Base-by-base conservation (phyloP, 495 filamentous ascomycete species). In the Staphylotrichum tortipilum region DNA sequence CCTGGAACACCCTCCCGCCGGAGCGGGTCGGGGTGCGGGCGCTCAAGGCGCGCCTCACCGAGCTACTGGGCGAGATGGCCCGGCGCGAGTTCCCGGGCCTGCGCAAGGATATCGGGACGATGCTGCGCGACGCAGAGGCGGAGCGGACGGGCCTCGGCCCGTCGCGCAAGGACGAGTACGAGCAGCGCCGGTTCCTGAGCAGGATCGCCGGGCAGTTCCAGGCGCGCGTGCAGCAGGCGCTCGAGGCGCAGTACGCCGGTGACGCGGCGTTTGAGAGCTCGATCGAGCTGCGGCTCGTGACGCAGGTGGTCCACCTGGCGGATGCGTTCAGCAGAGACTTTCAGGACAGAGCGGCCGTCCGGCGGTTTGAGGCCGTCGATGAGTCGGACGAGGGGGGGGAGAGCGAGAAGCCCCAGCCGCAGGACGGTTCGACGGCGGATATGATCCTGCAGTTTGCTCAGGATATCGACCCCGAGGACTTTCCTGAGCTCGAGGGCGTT, bases 1-100 rank as follows among this genome's bases (percentile, higher is more conserved):
- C 53, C 53, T 83, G 78, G 77, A 65, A 54, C 23, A 49, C 49
- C 7, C 47, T 82, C 4, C 56, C 59, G 1, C 50, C 60, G 19
- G 75, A 76, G 26, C 56, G 69, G 8, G 71, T 74, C 34, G 80
- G 81, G 0, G 69, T 81, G 15, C 34, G 50, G 1, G 66, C 79
- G 0, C 57, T 85, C 3, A 66, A 60, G 40, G 42, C 43, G 7
- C 70, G 69, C 3, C 60, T 81, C 0, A 46, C 60, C 1, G 63
- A 70, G 14, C 61, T 76, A 0, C 61, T 80, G 3, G 61, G 57
- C 3, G 56, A 69, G 2, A 65, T 73, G 54, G 67, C 73, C 3
- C 59, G 67, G 6, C 61, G 63, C 0, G 74, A 70, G 45, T 83
- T 81, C 57, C 71, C 76, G 3, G 59, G 60, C 31, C 63, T 81